Base-by-base conservation (phyloP, 2,329 filamentous ascomycete species). In the Ascochyta clinopodiicola region DNA sequence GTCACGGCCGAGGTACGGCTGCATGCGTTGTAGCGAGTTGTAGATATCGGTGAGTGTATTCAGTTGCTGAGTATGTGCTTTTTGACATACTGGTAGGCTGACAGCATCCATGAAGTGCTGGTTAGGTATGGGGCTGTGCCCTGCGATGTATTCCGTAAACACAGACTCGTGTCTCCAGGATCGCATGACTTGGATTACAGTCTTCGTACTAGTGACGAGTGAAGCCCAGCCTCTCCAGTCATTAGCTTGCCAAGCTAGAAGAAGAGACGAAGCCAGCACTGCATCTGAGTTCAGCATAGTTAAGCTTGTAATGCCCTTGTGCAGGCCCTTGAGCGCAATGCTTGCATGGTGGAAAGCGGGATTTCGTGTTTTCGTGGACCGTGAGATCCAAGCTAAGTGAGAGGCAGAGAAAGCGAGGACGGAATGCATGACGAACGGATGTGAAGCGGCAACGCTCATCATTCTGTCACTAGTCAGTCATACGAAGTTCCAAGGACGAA, bases 221-320 rank as follows among this genome's bases (percentile, higher is more conserved):
- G 93, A 93, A 60, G 89, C 92, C 94, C 94, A 98, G 77, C 80
- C 88, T 82, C 84, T 96, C 94, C 93, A 98, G 80, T 98, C 94
- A 57, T 89, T 95, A 52, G 92, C 91, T 79, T 98, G 94, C 93
- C 95, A 98, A 34, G 93, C 96, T 45, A 99, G 84, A 43, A 98
- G 85, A 39, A 97, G 86, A 24, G 94, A 97, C 29, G 93, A 91
- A 24, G 93, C 94, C 50, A 99, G 84, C 59, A 97, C 88, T 38
- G 93, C 92, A 77, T 99, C 94, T 1, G 92, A 94, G 58, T 92
- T 96, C 47, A 89, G 87, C 66, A 87, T 87, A 2, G 90, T 96
- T 76, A 98, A 97, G 19, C 84, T 84, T 39, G 88, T 86, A 64
- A 98, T 93, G 25, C 92, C 92, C 70, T 93, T 89, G 70, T 96